Evolutionary conservation across 2,329 filamentous ascomycete genomes (phyloP).

Genomic region (Didymella keratinophila): DNA sequence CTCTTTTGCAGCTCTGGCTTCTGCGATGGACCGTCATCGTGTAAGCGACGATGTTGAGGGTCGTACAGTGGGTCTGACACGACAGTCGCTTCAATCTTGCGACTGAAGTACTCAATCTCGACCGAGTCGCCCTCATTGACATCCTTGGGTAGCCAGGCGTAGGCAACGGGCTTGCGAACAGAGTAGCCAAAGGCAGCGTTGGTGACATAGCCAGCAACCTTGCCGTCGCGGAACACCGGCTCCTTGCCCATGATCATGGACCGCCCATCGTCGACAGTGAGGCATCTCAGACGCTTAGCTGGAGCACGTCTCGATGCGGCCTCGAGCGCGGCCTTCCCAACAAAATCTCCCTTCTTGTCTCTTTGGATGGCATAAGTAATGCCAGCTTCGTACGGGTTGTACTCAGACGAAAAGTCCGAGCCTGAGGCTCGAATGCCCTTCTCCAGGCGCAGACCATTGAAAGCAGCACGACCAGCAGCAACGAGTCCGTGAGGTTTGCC

Average conservation of each 20-base stretch:
- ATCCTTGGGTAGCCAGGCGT: constrained; percentile 62
- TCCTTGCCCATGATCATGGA: constrained; percentile 70
- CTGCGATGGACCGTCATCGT: constrained; percentile 31
- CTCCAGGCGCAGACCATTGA: constrained; percentile 67
- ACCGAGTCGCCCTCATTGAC: constrained; percentile 60
- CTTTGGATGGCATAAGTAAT: constrained; percentile 60
- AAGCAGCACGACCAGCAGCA: constrained; percentile 65
- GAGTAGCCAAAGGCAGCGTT: constrained; percentile 69
- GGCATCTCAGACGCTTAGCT: constrained; percentile 54
- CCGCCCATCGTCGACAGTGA: constrained; percentile 64
- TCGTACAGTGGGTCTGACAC: constrained; percentile 60
- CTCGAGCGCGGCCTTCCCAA: constrained; percentile 61
- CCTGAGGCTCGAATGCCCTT: constrained; percentile 67
- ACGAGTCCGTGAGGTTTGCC: constrained; percentile 64
- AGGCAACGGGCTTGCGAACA: constrained; percentile 66
- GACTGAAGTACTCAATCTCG: constrained; percentile 69
- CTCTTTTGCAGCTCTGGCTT: constrained; percentile 34
- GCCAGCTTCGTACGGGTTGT: constrained; percentile 67
- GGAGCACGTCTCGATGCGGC: constrained; percentile 50
- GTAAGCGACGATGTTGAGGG: constrained; percentile 50
- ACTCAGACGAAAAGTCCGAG: constrained; percentile 67
- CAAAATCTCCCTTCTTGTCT: constrained; percentile 57
- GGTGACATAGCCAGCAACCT: constrained; percentile 65
- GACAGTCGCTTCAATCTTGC: constrained; percentile 62
- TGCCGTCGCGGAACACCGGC: constrained; percentile 62